Evolutionary conservation across 345 rosid genomes (phyloP), one percentile per base, ranked within the genome.

Genomic region (Eucalyptus polyanthemos): DNA sequence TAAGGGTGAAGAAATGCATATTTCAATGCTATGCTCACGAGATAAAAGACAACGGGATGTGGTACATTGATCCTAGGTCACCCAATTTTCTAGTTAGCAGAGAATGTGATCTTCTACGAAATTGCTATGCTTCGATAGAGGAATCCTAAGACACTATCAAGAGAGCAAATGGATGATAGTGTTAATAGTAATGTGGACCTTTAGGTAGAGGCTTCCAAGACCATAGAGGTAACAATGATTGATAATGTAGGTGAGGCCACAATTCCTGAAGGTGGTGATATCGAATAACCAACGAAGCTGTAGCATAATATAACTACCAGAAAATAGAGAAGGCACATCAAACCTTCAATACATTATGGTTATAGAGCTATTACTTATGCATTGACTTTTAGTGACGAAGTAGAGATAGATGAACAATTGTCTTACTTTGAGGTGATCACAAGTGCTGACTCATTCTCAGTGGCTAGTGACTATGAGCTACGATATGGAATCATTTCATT

Each of bases 271-370:
- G 65, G 29, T 5, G 29, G 29, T 58, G n/a, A 10, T 25, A 11
- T 6, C 3, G 12, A 58, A 58, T 24, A 58, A 11, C 13, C 27
- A 58, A 25, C 1, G 12, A 1, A 58, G n/a, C 0, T 16, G 7
- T 25, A 58, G 29, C 24, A 25, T 22, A 25, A 24, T 58, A 58
- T 24, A 58, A 22, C n/a, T 25, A 11, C 65, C 5, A 25, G n/a
- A n/a, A 25, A 10, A 58, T 24, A 25, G 65, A 58, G 14, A 58
- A 58, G 29, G 29, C 6, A 11, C 12, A 58, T 11, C 14, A 25
- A 58, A 58, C 65, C n/a, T 9, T 11, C 13, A 58, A 11, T 11
- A 58, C 65, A 58, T 58, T 58, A 24, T 25, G 60, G 25, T 58
- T 25, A 58, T 58, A 58, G 1, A 24, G n/a, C 4, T 58, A 58